Conservation (phyloP, 1,139 yeast species). For the Candida smagusa region DNA sequence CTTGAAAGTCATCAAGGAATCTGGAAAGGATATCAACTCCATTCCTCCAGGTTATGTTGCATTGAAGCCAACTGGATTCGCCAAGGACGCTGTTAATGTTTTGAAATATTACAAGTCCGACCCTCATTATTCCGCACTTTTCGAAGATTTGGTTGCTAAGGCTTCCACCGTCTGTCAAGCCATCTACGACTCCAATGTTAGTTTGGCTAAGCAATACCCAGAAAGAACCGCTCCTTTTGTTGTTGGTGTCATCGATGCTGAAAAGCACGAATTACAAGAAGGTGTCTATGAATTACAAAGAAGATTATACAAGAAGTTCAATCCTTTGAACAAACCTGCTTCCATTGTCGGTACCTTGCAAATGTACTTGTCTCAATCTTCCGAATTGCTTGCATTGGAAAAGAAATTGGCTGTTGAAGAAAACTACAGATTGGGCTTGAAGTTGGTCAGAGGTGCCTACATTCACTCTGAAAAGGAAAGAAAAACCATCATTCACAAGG, state of each 20-base stretch:
- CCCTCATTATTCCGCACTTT: constrained; percentile 43
- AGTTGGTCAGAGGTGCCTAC: constrained; percentile 97
- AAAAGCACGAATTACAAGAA: constrained; percentile 79
- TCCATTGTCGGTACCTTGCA: constrained; percentile 91
- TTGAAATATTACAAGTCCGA: constrained; percentile 56
- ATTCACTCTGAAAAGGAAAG: constrained; percentile 85
- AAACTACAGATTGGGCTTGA: constrained; percentile 77
- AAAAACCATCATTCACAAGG: constrained; percentile 59
- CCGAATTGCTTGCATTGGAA: constrained; percentile 60
- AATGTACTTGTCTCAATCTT: constrained; percentile 78
- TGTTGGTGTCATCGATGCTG: constrained; percentile 89
- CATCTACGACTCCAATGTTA: constrained; percentile 54
- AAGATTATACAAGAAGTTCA: constrained; percentile 71
- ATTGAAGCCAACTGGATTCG: constrained; percentile 88
- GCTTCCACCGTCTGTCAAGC: constrained; percentile 57
- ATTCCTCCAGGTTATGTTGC: constrained; percentile 85
- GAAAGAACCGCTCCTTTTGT: constrained; percentile 75
- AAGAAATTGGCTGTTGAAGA: constrained; percentile 59
- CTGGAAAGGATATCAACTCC: constrained; percentile 51
- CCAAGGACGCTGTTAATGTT: constrained; percentile 73
- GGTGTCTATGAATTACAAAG: constrained; percentile 93
- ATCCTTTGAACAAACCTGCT: constrained; percentile 53
- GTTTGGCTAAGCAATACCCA: constrained; percentile 53
- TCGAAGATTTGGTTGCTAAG: constrained; percentile 60
- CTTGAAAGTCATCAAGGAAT: constrained; percentile 40